Conservation (phyloP, 139 green algal genomes). For the Trebouxia sp. region DNA sequence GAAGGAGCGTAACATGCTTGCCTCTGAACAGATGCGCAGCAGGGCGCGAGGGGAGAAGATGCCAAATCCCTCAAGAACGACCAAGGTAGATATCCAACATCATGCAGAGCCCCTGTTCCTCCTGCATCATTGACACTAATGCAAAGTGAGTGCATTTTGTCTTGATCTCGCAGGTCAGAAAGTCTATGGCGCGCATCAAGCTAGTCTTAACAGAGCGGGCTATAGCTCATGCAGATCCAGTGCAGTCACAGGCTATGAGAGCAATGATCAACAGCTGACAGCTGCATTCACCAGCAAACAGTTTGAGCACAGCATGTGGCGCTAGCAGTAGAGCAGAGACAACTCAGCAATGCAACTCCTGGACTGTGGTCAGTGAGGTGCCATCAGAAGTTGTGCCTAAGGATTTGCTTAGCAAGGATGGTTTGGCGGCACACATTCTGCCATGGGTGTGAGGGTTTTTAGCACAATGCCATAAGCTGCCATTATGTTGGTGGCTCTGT, state of each 20-base stretch:
- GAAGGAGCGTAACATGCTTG: constrained; percentile 43
- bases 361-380: too few species aligned
- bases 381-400: too few species aligned
- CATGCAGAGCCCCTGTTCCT: too few species aligned
- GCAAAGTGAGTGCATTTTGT: not conserved
- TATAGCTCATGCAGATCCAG: not conserved
- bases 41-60: not conserved
- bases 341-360: too few species aligned
- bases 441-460: too few species aligned
- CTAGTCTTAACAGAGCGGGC: constrained; percentile 35
- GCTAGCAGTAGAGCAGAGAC: too few species aligned
- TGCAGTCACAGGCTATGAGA: constrained; percentile 3
- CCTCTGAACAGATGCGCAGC: constrained; percentile 16
- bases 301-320: too few species aligned
- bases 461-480: too few species aligned
- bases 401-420: too few species aligned
- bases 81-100: constrained; percentile 22
- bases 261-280: constrained; percentile 32
- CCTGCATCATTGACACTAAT: not conserved
- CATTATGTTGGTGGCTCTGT: too few species aligned
- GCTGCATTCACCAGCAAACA: not conserved
- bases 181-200: constrained; percentile 43
- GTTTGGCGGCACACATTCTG: too few species aligned
- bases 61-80: not conserved
- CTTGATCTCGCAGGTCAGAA: constrained; percentile 23